These are phyloP conservation scores for Hordeum vulgare DNA, from an alignment of 176 grass and related monocot genomes.

Conservation along the genomic window DNA sequence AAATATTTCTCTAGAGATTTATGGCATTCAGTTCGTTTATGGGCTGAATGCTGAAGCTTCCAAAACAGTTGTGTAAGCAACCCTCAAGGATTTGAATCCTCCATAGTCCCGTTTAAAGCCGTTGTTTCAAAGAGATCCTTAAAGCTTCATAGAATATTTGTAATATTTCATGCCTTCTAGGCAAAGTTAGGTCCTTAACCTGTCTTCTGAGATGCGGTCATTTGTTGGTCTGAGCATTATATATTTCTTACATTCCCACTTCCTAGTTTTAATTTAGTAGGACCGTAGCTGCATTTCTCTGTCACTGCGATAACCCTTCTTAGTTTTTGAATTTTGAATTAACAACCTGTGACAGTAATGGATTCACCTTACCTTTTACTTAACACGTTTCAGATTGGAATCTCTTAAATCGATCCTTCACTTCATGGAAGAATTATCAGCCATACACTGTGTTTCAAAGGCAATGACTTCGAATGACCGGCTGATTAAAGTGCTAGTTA, in stretches of 20 bases:
- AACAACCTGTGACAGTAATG: neutral
- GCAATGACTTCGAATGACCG: constrained; percentile 50
- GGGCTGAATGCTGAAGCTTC: neutral
- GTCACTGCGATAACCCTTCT: neutral
- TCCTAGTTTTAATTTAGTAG: neutral
- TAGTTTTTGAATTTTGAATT: neutral
- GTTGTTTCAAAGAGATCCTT: neutral
- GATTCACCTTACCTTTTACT: constrained; percentile 6
- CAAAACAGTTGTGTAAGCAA: neutral
- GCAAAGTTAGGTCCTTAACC: neutral
- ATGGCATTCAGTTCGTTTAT: neutral
- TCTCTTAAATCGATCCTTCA: constrained; percentile 62
- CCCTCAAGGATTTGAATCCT: neutral
- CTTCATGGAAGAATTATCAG: constrained; percentile 74
- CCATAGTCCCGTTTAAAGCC: neutral
- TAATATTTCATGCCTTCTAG: neutral
- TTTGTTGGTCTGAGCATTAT: constrained; percentile 16
- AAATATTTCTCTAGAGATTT: neutral
- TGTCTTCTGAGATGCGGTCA: constrained; percentile 11
- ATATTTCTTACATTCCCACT: neutral
- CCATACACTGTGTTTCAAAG: constrained; percentile 54
- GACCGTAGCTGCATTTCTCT: neutral
- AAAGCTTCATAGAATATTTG: constrained; percentile 10
- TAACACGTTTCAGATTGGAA: constrained; percentile 42
- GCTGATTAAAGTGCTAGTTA: constrained; percentile 50